Base-by-base conservation (phyloP, 192 early-diverging fungal species). In the Blastocladiella britannica region DNA sequence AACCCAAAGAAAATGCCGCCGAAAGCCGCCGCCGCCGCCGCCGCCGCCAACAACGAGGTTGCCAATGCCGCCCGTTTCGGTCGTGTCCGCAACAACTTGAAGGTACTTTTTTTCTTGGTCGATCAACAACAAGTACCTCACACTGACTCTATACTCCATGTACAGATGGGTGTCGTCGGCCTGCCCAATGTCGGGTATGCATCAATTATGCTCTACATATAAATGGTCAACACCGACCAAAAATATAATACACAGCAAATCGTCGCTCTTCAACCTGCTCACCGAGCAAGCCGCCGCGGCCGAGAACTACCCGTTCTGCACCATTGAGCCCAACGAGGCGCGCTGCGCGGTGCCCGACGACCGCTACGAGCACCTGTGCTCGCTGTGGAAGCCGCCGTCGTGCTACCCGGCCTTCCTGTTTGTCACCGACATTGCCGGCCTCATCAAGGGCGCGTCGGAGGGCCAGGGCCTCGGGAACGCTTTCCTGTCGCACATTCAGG, bases 301-400 rank as follows among this genome's bases (percentile, higher is more conserved):
- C 24, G 85, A 84, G 56, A 89, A 89, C 63, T 89, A 82, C 62
- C 87, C 87, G 7, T 89, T 89, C 68, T 86, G 82, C 61, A 87
- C 82, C 3, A 75, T 81, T 60, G 82, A 86, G 62, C 87, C 87
- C 25, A 70, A 72, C 25, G 82, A 85, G 64, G 77, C 81, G 26
- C 72, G 80, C 20, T 79, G 80, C 0, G 60, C 69, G 5, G 82
- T 89, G 3, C 80, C 79, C 28, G 86, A 89, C 60, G 54, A 64
- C 4, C 73, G 86, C 7, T 78, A 86, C 57, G 77, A 82, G 28
- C 81, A 77, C 73, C 74, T 88, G 23, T 63, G 58, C 53, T 63
- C 76, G 25, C 60, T 73, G 25, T 84, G 79, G 62, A 70, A 80
- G 58, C 79, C 82, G 25, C 57, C 70, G 29, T 72, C 70, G 47